Percentiles rank a stretch among this genome's conserved stretches.
phyloP scores from a whole-genome alignment of 768 basidiomycete species.

The Rhizopogon roseolus region DNA sequence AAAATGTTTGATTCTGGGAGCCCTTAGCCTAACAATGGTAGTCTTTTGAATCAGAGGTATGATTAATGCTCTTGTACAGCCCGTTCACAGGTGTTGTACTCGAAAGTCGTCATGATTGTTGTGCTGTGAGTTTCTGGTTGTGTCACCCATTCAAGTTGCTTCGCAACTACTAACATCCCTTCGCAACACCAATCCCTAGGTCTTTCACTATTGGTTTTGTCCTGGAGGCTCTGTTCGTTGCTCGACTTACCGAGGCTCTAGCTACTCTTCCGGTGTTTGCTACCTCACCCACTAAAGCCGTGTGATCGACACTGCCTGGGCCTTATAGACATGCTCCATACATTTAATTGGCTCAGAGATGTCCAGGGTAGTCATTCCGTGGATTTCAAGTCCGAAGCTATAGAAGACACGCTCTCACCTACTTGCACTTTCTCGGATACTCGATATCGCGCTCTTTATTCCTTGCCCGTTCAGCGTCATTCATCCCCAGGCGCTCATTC shows the following conservation, averaged over 20 bases:
- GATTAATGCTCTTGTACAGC: conserved; percentile 29
- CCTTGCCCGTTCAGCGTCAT: conserved; percentile 29
- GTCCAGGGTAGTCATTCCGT: conserved; percentile 13
- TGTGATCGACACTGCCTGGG: conserved; percentile 42
- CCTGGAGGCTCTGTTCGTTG: conserved; percentile 9
- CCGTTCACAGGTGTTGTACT: conserved; percentile 20
- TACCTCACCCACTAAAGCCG: conserved; percentile 4
- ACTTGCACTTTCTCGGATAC: conserved; percentile 6
- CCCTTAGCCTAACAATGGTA: conserved; percentile 6
- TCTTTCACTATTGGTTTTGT: conserved; percentile 16
- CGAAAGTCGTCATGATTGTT: conserved; percentile 10
- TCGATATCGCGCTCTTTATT: conserved; percentile 15
- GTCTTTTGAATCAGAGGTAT: conserved; percentile 7
- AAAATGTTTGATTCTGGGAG: conserved; percentile 3
- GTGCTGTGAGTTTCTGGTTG: conserved; percentile 12
- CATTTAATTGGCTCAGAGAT: conserved; percentile 30
- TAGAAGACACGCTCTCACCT: conserved; percentile 29
- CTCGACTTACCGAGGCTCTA: conserved; percentile 7
- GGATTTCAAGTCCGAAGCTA: conserved; percentile 46
- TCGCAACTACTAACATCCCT: conserved; percentile 18
- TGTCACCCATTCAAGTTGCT: conserved; percentile 4
- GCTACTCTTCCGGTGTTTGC: conserved; percentile 4
- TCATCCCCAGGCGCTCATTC: conserved; percentile 26
- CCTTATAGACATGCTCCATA: conserved; percentile 29
- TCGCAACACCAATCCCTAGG: conserved; percentile 22